Conservation (phyloP, 352 stramenopile genomes). For the Phytopythium delawarense region DNA sequence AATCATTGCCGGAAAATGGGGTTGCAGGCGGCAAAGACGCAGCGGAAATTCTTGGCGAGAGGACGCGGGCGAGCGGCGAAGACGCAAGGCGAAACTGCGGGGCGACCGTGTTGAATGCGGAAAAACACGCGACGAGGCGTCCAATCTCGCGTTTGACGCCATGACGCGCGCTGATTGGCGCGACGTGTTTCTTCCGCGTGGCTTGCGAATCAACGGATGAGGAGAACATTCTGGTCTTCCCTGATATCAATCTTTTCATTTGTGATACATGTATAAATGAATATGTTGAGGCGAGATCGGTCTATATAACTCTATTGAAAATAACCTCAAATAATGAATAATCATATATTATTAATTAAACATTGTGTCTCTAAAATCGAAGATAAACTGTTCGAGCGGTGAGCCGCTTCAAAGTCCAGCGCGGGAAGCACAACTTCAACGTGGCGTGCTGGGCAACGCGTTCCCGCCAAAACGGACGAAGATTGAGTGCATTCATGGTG, state of each 20-base stretch:
- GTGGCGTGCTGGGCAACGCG: background rate
- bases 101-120: background rate
- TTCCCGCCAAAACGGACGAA: background rate
- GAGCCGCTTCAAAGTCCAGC: background rate
- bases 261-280: too few relatives aligned
- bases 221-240: too few relatives aligned
- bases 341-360: too few relatives aligned
- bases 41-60: background rate
- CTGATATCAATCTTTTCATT: too few relatives aligned
- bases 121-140: slow-evolving; percentile 6
- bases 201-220: background rate
- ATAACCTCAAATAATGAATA: too few relatives aligned
- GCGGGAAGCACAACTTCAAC: slow-evolving; percentile 1
- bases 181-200: background rate
- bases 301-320: too few relatives aligned
- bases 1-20: background rate
- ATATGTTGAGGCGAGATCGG: too few relatives aligned
- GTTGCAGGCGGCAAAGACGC: slow-evolving; percentile 1
- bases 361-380: too few relatives aligned
- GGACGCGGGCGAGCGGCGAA: background rate
- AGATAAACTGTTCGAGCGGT: background rate
- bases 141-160: background rate
- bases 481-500: too few relatives aligned
- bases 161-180: background rate
- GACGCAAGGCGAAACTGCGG: background rate